Percentiles rank a stretch among this genome's conserved stretches.
Evolutionary conservation across 768 basidiomycete genomes (phyloP).

Genomic region (Pisolithus microcarpus): DNA sequence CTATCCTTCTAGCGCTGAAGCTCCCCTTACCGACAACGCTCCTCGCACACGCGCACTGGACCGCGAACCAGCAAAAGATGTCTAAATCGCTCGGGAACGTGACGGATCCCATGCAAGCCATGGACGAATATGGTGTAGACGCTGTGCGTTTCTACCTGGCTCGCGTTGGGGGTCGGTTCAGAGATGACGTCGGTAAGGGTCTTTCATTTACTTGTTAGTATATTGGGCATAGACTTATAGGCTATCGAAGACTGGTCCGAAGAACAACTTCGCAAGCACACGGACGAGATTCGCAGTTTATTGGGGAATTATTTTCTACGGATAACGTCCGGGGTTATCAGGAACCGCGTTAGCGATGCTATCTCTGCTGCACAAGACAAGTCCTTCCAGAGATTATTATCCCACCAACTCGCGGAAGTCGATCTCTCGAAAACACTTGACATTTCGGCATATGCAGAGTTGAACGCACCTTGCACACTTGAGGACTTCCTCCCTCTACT

Average conservation of each 20-base stretch:
- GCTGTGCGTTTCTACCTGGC: slow-evolving; percentile 76
- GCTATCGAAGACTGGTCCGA: slow-evolving; percentile 61
- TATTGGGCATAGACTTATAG: not conserved
- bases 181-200: slow-evolving; percentile 64
- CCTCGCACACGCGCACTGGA: slow-evolving; percentile 81
- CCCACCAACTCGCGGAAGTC: slow-evolving; percentile 7
- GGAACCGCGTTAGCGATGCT: slow-evolving; percentile 15
- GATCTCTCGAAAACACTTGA: not conserved
- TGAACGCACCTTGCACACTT: slow-evolving; percentile 10
- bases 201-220: not conserved
- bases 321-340: slow-evolving; percentile 50
- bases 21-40: slow-evolving; percentile 46
- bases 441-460: slow-evolving; percentile 9
- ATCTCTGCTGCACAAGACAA: slow-evolving; percentile 4
- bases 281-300: slow-evolving; percentile 49
- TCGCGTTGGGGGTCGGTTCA: slow-evolving; percentile 67
- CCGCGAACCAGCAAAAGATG: slow-evolving; percentile 78
- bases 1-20: slow-evolving; percentile 67
- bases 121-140: slow-evolving; percentile 65
- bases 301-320: slow-evolving; percentile 79
- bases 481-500: slow-evolving; percentile 19
- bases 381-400: slow-evolving; percentile 15
- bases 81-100: slow-evolving; percentile 85
- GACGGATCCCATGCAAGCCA: slow-evolving; percentile 68
- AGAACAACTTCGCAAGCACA: slow-evolving; percentile 56